Base-by-base conservation (phyloP, 169 alveolate genomes). In the Eimeria nieschulzi region DNA sequence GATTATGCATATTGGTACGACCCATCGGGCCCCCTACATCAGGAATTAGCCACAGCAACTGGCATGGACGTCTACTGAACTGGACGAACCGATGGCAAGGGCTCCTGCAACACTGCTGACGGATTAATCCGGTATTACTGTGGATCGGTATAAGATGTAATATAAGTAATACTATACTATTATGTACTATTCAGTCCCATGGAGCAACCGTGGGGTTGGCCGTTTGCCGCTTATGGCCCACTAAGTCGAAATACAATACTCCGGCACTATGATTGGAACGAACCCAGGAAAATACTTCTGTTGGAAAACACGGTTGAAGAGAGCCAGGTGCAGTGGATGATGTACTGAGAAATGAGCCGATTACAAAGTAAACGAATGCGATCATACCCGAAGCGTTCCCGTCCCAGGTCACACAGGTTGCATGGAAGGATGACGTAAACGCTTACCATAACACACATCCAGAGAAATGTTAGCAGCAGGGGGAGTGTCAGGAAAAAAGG, bases 241-340 rank as follows among this genome's bases (percentile, higher is more conserved):
- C 46, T 33, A 33, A 33, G 46, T 33, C 46, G 46, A 33, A 33
- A 33, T 33, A 33, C 0, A 33, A 33, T 33, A 15, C 68, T 59
- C 2, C 13, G 76, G 51, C 76, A n/a, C 21, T 15, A 26, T 66
- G 25, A 66, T 5, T 23, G n/a, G 78, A 63, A 61, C 92, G 55
- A 10, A 92, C 94, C 96, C 78, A 97, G 94, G 66, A 98, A 97
- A 61, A 98, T 97, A 51, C 98, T 96, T 0, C 99, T 99, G 68
- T 97, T 96, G 0, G 98, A 96, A 94, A 97, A 97, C n/a, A 98
- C 98, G 59, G 97, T 97, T 19, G 99, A 97, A 13, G 98, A 97
- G 61, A 96, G 96, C 97, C 97, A 97, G 15, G 97, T 97, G 79
- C 98, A 96, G 94, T 98, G 99, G 87, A 87, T 88, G 68, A 97